Base-by-base conservation (phyloP, 2,329 filamentous ascomycete genomes). In the Arthrobotrys conoides region DNA sequence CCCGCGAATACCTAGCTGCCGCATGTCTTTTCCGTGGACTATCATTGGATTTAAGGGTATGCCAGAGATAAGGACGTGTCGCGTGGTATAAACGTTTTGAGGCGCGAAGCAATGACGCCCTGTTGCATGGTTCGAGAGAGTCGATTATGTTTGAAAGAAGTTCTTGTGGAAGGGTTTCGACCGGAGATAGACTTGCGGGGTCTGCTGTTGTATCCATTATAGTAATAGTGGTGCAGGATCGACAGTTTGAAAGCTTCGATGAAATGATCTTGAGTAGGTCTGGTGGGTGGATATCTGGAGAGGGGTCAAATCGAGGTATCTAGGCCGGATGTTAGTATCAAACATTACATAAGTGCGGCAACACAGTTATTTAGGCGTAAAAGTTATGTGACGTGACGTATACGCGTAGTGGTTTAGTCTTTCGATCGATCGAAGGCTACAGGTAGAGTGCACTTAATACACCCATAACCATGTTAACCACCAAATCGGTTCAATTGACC, bases 121-220 rank as follows among this genome's bases (percentile, higher is more conserved):
- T n/a, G 57, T 24, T 14, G 1, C 44, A 5, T n/a, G 36, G 57
- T 24, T 18, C 12, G 3, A 61, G 36, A 4, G 44, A 5, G 1
- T 27, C 57, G 12, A 61, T 44, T 18, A 61, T 61, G 20, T 5
- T 10, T 9, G 57, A 61, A 20, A 61, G 33, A 8, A 61, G 57
- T n/a, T 61, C 57, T 24, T 61, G 57, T 2, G 57, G 57, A 6
- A 61, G 57, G 20, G 33, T 24, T 44, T 61, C 57, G 18, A 61
- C 5, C 5, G 57, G 33, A 16, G 57, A 24, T 18, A 61, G 5
- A n/a, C 20, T 8, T 2, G 44, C 16, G n/a, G 12, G 38, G 38
- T 59, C 30, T 3, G 4, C 16, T 16, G 12, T 8, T 8, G 14
- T 2, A 18, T 44, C 57, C 57, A 61, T 61, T 30, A n/a, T 9